Evolutionary conservation across 805 yeast genomes (phyloP).

Genomic region (Yamadazyma phyllophila): DNA sequence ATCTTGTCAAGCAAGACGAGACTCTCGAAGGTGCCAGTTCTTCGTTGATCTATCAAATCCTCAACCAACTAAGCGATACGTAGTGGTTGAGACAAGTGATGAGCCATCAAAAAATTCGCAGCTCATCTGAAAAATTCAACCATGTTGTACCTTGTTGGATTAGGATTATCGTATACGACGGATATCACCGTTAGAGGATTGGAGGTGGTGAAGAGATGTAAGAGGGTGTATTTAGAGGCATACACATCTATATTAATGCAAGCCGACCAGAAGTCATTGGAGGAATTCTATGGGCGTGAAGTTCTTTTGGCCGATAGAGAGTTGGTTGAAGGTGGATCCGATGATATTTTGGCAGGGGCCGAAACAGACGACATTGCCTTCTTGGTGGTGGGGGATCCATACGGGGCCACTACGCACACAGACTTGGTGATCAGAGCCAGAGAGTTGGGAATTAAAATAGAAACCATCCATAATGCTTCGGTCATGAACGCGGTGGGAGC

Average conservation of each 20-base stretch:
- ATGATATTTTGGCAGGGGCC: slow-evolving; percentile 74
- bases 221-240: slow-evolving; percentile 91
- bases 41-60: slow-evolving; percentile 14
- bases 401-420: slow-evolving; percentile 97
- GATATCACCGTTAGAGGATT: slow-evolving; percentile 96
- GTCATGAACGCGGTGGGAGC: slow-evolving; percentile 99
- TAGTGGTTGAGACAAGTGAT: slow-evolving; percentile 12
- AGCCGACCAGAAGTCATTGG: slow-evolving; percentile 71
- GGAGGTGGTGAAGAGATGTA: slow-evolving; percentile 77
- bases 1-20: slow-evolving; percentile 21
- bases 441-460: slow-evolving; percentile 73
- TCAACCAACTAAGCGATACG: slow-evolving; percentile 19
- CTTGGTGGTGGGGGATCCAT: slow-evolving; percentile 95
- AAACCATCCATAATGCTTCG: slow-evolving; percentile 90
- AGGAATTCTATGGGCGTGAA: slow-evolving; percentile 80
- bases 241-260: slow-evolving; percentile 96
- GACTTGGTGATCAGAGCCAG: slow-evolving; percentile 91
- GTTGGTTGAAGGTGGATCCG: slow-evolving; percentile 87
- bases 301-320: slow-evolving; percentile 92
- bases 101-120: not conserved
- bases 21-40: slow-evolving; percentile 15
- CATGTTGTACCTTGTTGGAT: slow-evolving; percentile 89
- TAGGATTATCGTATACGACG: slow-evolving; percentile 83
- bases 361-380: slow-evolving; percentile 84
- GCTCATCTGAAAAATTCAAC: not conserved